Conservation (phyloP, 352 stramenopile genomes). For the Lagenidium giganteum region DNA sequence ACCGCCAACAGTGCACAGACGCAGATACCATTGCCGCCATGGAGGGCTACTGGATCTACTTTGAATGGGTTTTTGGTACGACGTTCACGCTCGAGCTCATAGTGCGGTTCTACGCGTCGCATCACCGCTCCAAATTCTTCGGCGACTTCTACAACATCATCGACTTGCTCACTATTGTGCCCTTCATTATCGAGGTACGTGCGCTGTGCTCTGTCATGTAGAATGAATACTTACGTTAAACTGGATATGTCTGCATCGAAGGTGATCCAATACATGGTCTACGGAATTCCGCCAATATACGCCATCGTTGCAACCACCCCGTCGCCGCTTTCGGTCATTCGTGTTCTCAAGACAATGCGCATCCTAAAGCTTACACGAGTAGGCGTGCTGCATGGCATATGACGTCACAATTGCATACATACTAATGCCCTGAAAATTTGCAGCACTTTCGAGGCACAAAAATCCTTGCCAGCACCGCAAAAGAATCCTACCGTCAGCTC, state of each 20-base stretch:
- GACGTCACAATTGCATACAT: too few species aligned
- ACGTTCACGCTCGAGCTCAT: slow-evolving; percentile 50
- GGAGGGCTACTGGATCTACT: slow-evolving; percentile 71
- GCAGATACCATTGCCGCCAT: slow-evolving; percentile 42
- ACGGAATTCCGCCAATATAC: slow-evolving; percentile 35
- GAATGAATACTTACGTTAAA: neutral
- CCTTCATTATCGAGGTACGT: slow-evolving; percentile 61
- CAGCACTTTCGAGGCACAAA: slow-evolving; percentile 67
- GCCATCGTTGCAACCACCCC: slow-evolving; percentile 54
- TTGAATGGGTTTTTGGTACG: slow-evolving; percentile 62
- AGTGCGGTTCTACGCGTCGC: slow-evolving; percentile 48
- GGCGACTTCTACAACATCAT: slow-evolving; percentile 59
- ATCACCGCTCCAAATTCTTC: slow-evolving; percentile 31
- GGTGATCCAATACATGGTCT: slow-evolving; percentile 23
- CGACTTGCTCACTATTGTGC: slow-evolving; percentile 54
- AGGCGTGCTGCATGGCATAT: neutral
- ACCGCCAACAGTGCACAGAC: slow-evolving; percentile 39
- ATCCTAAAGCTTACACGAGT: slow-evolving; percentile 70
- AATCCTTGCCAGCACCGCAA: slow-evolving; percentile 52
- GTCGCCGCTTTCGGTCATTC: slow-evolving; percentile 62
- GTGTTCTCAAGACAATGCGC: slow-evolving; percentile 65
- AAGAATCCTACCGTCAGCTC: slow-evolving; percentile 48
- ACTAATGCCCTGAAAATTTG: neutral
- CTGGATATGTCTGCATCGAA: slow-evolving; percentile 1
- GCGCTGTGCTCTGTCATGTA: slow-evolving; percentile 13